Conservation (phyloP, 1,284 basidiomycete species). For the Cryptococcus amylolentus region DNA sequence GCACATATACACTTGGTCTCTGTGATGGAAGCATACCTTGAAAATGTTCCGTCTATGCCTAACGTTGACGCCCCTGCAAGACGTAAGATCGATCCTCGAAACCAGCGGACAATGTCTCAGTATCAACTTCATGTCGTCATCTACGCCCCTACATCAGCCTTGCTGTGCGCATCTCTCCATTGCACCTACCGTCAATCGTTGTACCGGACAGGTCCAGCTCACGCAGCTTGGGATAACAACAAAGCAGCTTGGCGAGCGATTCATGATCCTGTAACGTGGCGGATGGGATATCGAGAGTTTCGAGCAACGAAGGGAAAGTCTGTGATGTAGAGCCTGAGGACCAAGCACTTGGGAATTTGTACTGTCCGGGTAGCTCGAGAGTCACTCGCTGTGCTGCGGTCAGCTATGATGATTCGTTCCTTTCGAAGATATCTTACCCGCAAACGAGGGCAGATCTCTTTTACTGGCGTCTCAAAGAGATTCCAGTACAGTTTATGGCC, state of each 20-base stretch:
- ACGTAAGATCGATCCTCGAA: constrained; percentile 1
- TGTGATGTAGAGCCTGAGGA: too few species aligned
- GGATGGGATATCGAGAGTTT: constrained; percentile 22
- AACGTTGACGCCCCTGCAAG: constrained; percentile 33
- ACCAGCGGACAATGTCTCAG: not conserved
- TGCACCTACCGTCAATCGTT: constrained; percentile 20
- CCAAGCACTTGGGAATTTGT: not conserved
- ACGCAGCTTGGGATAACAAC: constrained; percentile 15
- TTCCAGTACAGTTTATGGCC: not conserved
- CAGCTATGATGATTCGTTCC: not conserved
- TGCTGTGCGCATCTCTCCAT: not conserved
- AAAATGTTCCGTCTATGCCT: constrained; percentile 34
- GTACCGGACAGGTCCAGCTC: constrained; percentile 29
- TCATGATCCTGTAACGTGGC: constrained; percentile 10
- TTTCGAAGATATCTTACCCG: not conserved
- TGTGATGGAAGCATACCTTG: constrained; percentile 11
- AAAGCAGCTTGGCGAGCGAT: constrained; percentile 9
- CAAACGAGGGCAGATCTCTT: not conserved
- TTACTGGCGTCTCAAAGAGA: not conserved
- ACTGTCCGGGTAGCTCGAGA: not conserved
- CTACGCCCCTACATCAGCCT: not conserved
- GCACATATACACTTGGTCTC: too few species aligned
- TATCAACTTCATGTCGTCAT: not conserved
- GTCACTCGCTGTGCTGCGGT: not conserved
- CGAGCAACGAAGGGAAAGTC: constrained; percentile 6